phyloP scores from a whole-genome alignment of 352 stramenopile species.

The Globisporangium splendens region DNA sequence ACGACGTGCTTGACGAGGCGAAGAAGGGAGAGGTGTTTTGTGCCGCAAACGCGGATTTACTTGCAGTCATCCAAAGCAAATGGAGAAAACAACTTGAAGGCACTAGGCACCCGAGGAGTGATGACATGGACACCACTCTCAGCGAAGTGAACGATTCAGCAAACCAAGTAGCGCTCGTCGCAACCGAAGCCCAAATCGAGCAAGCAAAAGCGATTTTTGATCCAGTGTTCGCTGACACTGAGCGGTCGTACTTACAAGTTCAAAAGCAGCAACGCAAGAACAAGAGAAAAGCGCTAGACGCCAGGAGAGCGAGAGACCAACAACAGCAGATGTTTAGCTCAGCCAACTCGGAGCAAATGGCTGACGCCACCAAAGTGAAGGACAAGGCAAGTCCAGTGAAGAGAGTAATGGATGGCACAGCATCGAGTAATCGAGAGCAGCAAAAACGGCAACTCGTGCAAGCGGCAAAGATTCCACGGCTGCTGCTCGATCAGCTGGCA shows the following conservation, averaged over 20 bases:
- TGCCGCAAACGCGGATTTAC: slow-evolving; percentile 41
- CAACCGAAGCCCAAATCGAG: slow-evolving; percentile 47
- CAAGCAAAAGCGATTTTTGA: slow-evolving; percentile 63
- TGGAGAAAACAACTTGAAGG: slow-evolving; percentile 33
- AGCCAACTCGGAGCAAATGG: background rate
- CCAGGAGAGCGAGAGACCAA: background rate
- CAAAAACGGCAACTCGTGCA: slow-evolving; percentile 27
- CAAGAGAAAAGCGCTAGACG: slow-evolving; percentile 6
- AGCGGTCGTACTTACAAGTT: slow-evolving; percentile 37
- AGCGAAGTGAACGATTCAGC: slow-evolving; percentile 31
- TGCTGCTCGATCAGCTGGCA: slow-evolving; percentile 61
- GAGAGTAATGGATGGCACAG: background rate
- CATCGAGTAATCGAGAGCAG: slow-evolving; percentile 19
- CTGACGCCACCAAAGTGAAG: slow-evolving; percentile 8
- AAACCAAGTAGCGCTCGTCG: slow-evolving; percentile 42
- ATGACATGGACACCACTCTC: slow-evolving; percentile 25
- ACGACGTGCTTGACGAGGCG: slow-evolving; percentile 43
- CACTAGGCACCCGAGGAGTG: background rate
- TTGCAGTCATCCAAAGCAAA: slow-evolving; percentile 51
- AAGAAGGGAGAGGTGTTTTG: slow-evolving; percentile 49
- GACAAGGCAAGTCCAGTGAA: slow-evolving; percentile 1
- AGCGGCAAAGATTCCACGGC: slow-evolving; percentile 62
- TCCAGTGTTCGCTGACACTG: slow-evolving; percentile 54
- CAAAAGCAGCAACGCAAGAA: slow-evolving; percentile 31
- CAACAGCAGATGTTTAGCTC: background rate